Evolutionary conservation across 345 rosid genomes (phyloP).

Genomic region (Diplotaxis tenuifolia): DNA sequence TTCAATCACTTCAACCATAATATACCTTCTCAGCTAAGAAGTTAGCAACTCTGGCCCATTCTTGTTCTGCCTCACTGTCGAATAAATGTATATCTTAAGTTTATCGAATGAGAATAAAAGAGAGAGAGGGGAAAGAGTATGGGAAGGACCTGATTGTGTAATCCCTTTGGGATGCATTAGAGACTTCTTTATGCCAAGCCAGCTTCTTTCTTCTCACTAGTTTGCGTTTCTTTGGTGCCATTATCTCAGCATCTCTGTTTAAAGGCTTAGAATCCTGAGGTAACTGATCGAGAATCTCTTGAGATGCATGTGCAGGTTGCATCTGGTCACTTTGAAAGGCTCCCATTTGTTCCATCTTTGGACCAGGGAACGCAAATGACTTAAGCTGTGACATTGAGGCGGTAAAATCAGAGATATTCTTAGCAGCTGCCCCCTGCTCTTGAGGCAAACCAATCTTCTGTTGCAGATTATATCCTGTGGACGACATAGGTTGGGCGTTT

Average conservation of each 20-base stretch:
- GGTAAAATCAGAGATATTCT: neutral
- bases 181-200: constrained; percentile 57
- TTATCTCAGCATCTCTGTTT: constrained; percentile 12
- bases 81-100: constrained; percentile 9
- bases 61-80: constrained; percentile 54
- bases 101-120: neutral
- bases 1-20: neutral
- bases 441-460: constrained; percentile 23
- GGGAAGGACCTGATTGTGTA: constrained; percentile 50
- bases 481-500: constrained; percentile 1
- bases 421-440: constrained; percentile 6
- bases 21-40: constrained; percentile 66
- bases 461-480: constrained; percentile 2
- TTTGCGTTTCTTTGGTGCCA: constrained; percentile 57
- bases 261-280: constrained; percentile 1
- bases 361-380: constrained; percentile 31
- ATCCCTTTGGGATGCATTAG: constrained; percentile 37
- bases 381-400: constrained; percentile 32
- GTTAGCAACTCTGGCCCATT: constrained; percentile 63
- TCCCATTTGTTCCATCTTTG: constrained; percentile 29
- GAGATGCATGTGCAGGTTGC: constrained; percentile 13
- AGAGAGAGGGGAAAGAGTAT: neutral
- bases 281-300: neutral
- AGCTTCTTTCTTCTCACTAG: constrained; percentile 38
- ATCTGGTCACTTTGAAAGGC: constrained; percentile 3